phyloP scores from a whole-genome alignment of 305 asterid species.

The Vinca major region DNA sequence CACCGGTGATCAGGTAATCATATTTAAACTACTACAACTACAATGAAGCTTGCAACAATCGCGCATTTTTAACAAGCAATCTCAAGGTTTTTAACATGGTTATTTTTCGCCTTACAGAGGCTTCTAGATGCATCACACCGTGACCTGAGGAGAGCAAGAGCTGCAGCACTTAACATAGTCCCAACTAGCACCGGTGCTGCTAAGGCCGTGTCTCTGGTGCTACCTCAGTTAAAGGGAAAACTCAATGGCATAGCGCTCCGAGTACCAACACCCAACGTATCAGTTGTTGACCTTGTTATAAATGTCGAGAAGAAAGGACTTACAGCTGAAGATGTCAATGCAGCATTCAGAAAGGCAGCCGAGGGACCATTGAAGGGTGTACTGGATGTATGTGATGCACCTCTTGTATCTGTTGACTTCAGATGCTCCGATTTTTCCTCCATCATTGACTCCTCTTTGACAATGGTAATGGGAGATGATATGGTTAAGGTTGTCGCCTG shows the following conservation, averaged over 20 bases:
- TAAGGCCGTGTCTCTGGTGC: conserved; percentile 83
- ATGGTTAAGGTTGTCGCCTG: conserved; percentile 95
- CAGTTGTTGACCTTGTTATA: conserved; percentile 82
- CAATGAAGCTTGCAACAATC: background rate
- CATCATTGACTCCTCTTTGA: conserved; percentile 72
- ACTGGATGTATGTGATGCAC: conserved; percentile 69
- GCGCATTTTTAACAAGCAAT: background rate
- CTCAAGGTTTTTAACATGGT: background rate
- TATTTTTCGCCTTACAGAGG: conserved; percentile 40
- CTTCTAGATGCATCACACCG: conserved; percentile 86
- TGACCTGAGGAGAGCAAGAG: conserved; percentile 79
- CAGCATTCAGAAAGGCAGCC: conserved; percentile 78
- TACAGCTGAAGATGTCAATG: conserved; percentile 69
- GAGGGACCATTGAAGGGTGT: conserved; percentile 63
- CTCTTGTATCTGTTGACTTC: conserved; percentile 84
- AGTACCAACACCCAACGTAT: conserved; percentile 86
- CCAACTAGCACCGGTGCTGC: conserved; percentile 96
- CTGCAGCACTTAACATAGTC: conserved; percentile 85
- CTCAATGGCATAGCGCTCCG: conserved; percentile 87
- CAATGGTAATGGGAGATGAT: conserved; percentile 97
- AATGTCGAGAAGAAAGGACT: conserved; percentile 75
- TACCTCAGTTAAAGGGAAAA: conserved; percentile 88
- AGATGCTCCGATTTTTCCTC: conserved; percentile 69
- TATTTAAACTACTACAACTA: background rate
- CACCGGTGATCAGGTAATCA: conserved; percentile 88